These are phyloP conservation scores for Trifolium repens DNA, from an alignment of 306 rosid genomes.

Conservation along the genomic window DNA sequence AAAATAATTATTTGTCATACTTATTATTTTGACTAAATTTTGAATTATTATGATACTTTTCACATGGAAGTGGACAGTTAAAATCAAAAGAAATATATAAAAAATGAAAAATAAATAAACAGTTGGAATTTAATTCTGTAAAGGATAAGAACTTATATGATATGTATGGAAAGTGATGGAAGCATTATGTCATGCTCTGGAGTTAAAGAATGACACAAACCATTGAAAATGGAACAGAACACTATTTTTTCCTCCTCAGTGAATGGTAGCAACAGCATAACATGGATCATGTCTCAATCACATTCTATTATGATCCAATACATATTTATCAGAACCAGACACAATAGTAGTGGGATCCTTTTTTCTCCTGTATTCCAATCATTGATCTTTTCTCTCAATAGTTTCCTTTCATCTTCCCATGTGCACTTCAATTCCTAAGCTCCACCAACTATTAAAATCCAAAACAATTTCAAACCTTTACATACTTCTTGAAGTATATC, in stretches of 20 bases:
- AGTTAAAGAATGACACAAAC: slow-evolving; percentile 35
- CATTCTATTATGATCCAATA: slow-evolving; percentile 41
- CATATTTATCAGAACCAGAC: slow-evolving; percentile 38
- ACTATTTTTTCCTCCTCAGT: background rate
- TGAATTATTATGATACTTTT: background rate
- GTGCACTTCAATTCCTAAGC: slow-evolving; percentile 27
- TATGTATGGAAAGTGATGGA: slow-evolving; percentile 38
- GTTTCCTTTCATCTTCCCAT: slow-evolving; percentile 27
- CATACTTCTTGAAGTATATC: slow-evolving; percentile 32
- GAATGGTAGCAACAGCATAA: slow-evolving; percentile 39
- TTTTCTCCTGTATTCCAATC: slow-evolving; percentile 35
- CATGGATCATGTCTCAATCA: slow-evolving; percentile 55
- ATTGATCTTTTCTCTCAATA: slow-evolving; percentile 9
- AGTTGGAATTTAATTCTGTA: slow-evolving; percentile 4
- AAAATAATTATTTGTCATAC: too few species aligned
- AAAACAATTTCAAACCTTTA: slow-evolving; percentile 35
- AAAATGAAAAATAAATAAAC: background rate
- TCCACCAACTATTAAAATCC: slow-evolving; percentile 36
- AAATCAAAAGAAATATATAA: background rate
- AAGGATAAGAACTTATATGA: slow-evolving; percentile 11
- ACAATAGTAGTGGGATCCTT: slow-evolving; percentile 38
- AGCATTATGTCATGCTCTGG: slow-evolving; percentile 47
- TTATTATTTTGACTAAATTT: too few species aligned
- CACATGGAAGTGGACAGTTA: background rate
- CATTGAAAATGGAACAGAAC: slow-evolving; percentile 22